Conservation (phyloP, 495 filamentous ascomycete species). For the Aspergillus carlsbadensis region DNA sequence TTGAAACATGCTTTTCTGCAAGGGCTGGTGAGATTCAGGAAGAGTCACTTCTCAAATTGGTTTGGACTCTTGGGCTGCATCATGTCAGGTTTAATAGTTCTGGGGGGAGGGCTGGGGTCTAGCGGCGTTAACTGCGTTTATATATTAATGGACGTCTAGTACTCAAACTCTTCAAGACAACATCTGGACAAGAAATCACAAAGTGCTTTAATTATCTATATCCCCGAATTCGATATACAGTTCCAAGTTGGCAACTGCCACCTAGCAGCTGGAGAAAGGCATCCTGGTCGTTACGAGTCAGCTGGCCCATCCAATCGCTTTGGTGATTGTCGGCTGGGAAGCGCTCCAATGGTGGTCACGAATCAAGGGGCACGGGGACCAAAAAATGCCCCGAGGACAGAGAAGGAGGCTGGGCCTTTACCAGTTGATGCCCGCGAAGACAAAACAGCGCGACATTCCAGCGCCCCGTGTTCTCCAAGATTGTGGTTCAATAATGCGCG, state of each 20-base stretch:
- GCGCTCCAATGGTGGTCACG: conserved; percentile 13
- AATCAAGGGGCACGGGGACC: conserved; percentile 12
- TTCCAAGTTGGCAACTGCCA: background rate
- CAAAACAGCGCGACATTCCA: conserved; percentile 9
- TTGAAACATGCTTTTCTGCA: background rate
- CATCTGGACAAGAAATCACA: too few relatives aligned
- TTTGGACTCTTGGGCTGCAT: too few relatives aligned
- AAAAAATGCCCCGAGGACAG: conserved; percentile 1
- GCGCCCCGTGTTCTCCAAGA: background rate
- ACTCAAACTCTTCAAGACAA: too few relatives aligned
- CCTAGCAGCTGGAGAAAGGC: background rate
- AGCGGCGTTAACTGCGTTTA: too few relatives aligned
- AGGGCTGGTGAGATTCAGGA: background rate
- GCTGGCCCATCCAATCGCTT: conserved; percentile 3
- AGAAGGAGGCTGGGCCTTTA: background rate
- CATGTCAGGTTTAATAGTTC: too few relatives aligned
- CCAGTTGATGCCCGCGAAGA: background rate
- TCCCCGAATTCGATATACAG: too few relatives aligned
- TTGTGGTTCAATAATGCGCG: too few relatives aligned
- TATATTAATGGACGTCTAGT: too few relatives aligned
- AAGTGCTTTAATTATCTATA: too few relatives aligned
- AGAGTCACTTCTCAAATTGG: too few relatives aligned
- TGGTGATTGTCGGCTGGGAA: background rate
- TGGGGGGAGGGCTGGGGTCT: too few relatives aligned
- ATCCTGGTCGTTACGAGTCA: conserved; percentile 1